Evolutionary conservation across 179 eudicot genomes (phyloP).

Genomic region (Drosera spatulata): DNA sequence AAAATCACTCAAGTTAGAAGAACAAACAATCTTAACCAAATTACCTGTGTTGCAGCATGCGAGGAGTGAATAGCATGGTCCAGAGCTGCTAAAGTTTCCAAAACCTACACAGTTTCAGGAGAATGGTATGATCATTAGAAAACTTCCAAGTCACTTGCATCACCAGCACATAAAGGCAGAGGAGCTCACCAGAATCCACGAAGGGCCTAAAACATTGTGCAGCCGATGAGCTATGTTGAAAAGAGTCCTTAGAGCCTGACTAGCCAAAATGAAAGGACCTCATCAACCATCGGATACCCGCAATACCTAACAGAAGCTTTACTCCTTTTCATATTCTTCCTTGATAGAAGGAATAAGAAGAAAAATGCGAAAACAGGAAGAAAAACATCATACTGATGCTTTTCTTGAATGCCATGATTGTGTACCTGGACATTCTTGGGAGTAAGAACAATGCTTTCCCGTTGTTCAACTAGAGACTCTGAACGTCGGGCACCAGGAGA

Average conservation of each 20-base stretch:
- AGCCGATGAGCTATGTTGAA: slow-evolving; percentile 96
- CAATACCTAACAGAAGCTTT: not conserved
- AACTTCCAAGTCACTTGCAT: slow-evolving; percentile 1
- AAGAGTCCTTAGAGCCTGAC: slow-evolving; percentile 95
- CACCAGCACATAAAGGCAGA: slow-evolving; percentile 3
- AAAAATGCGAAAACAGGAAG: not conserved
- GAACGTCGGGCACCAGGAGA: slow-evolving; percentile 73
- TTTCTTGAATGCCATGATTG: not conserved
- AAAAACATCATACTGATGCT: not conserved
- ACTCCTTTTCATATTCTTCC: not conserved
- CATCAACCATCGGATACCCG: not conserved
- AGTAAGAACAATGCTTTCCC: slow-evolving; percentile 72
- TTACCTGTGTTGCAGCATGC: slow-evolving; percentile 96
- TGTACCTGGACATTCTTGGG: slow-evolving; percentile 94
- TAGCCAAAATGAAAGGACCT: slow-evolving; percentile 10
- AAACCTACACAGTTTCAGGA: slow-evolving; percentile 38
- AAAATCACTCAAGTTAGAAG: not conserved
- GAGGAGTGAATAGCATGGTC: slow-evolving; percentile 97
- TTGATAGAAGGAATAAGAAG: not conserved
- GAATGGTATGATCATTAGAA: not conserved
- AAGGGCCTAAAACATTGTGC: slow-evolving; percentile 86
- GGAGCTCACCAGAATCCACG: slow-evolving; percentile 90
- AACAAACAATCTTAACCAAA: not conserved
- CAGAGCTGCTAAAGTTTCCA: slow-evolving; percentile 93
- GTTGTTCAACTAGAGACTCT: slow-evolving; percentile 58